Evolutionary conservation across 495 filamentous ascomycete genomes (phyloP).

Genomic region (Mycothermus thermophilus): DNA sequence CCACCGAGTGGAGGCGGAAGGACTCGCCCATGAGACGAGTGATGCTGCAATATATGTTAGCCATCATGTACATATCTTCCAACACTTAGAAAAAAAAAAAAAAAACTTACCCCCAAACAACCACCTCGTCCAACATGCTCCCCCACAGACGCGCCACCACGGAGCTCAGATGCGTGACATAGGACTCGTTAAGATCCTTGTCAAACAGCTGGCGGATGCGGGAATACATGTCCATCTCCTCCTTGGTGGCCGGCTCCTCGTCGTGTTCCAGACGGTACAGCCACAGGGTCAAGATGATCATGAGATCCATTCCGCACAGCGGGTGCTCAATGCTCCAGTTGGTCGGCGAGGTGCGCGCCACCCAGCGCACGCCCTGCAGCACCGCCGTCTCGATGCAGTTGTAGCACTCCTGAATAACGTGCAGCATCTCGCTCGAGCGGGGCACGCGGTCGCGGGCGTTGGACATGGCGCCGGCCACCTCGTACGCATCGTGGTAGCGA

Average conservation of each 20-base stretch:
- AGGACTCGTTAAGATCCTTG: slow-evolving; percentile 66
- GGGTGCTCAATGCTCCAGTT: slow-evolving; percentile 99
- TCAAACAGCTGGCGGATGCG: slow-evolving; percentile 88
- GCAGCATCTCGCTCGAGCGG: slow-evolving; percentile 93
- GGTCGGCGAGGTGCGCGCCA: slow-evolving; percentile 86
- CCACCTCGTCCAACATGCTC: slow-evolving; percentile 94
- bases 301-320: slow-evolving; percentile 89
- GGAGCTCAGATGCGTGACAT: slow-evolving; percentile 63
- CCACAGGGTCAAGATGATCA: slow-evolving; percentile 98
- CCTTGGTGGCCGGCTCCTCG: slow-evolving; percentile 82
- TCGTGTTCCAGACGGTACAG: slow-evolving; percentile 98
- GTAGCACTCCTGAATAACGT: slow-evolving; percentile 94
- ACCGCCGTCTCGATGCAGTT: slow-evolving; percentile 97
- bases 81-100: slow-evolving; percentile 3
- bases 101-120: slow-evolving; percentile 76
- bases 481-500: slow-evolving; percentile 91
- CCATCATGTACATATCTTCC: slow-evolving; percentile 6
- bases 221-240: slow-evolving; percentile 88
- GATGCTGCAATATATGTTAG: slow-evolving; percentile 56
- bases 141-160: slow-evolving; percentile 93
- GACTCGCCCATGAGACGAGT: slow-evolving; percentile 96
- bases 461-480: slow-evolving; percentile 93
- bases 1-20: slow-evolving; percentile 92
- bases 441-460: slow-evolving; percentile 83
- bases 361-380: slow-evolving; percentile 90